These are phyloP conservation scores for Trichoderma erinaceum DNA, from an alignment of 495 filamentous ascomycete species.

Conservation along the genomic window DNA sequence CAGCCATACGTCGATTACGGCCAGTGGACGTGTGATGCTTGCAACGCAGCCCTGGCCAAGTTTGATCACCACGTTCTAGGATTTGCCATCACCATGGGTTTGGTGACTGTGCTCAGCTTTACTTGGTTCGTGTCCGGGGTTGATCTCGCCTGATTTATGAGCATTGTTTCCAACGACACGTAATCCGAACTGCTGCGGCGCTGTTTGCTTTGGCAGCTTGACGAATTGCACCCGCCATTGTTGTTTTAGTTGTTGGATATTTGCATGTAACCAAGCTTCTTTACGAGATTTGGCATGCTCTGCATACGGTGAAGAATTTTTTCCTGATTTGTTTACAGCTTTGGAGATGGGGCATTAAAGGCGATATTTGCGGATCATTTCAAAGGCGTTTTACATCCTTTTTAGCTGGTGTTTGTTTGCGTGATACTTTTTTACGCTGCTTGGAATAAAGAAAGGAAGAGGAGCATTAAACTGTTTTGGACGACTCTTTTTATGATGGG, in stretches of 20 bases:
- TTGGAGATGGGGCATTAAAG: conserved; percentile 3
- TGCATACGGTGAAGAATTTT: background rate
- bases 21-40: conserved; percentile 59
- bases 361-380: conserved; percentile 4
- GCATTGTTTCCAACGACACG: background rate
- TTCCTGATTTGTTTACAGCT: background rate
- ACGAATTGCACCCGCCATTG: background rate
- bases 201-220: background rate
- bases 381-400: conserved; percentile 10
- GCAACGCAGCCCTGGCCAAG: conserved; percentile 60
- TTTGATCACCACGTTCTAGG: conserved; percentile 62
- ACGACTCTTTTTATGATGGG: conserved; percentile 10
- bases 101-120: conserved; percentile 73
- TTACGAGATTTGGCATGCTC: background rate
- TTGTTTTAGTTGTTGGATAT: background rate
- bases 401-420: conserved; percentile 1
- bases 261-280: background rate
- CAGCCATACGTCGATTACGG: conserved; percentile 57
- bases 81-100: conserved; percentile 66
- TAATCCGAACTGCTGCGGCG: background rate
- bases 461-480: conserved; percentile 15
- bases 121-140: conserved; percentile 79
- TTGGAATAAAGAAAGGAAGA: conserved; percentile 11
- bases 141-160: conserved; percentile 36
- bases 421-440: conserved; percentile 14